These are phyloP conservation scores for Solanum ossicruentum DNA, from an alignment of 257 asterid species.

Conservation along the genomic window DNA sequence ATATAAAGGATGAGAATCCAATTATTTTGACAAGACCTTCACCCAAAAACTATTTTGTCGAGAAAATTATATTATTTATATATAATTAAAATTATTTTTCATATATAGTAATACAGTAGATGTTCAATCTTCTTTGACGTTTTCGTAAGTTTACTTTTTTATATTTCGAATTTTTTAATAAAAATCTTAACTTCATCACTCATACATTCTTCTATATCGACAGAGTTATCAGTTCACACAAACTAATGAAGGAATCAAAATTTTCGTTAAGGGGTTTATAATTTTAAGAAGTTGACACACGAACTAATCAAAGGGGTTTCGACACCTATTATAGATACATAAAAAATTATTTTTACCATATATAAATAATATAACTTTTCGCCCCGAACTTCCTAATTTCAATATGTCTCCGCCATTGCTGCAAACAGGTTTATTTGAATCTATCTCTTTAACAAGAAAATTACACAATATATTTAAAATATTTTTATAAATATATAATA, in stretches of 20 bases:
- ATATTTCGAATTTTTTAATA: not conserved
- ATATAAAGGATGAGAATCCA: not conserved
- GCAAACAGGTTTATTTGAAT: not conserved
- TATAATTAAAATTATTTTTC: not conserved
- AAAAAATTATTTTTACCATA: too few relatives aligned
- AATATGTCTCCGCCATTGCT: too few relatives aligned
- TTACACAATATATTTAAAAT: not conserved
- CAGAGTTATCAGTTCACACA: not conserved
- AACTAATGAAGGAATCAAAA: too few relatives aligned
- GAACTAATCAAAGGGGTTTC: too few relatives aligned
- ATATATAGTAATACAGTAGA: not conserved
- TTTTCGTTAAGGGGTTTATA: too few relatives aligned
- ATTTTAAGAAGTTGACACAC: too few relatives aligned
- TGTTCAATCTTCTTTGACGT: not conserved
- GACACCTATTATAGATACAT: too few relatives aligned
- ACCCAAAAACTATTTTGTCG: not conserved
- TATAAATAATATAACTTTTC: too few relatives aligned
- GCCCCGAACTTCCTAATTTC: too few relatives aligned
- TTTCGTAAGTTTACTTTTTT: not conserved
- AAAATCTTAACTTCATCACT: not conserved
- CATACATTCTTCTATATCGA: not conserved
- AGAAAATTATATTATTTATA: too few relatives aligned
- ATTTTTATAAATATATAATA: too few relatives aligned
- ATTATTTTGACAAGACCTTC: not conserved
- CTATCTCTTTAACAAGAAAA: not conserved